Evolutionary conservation across 2,329 filamentous ascomycete species (phyloP).

Genomic region (Pseudogymnoascus sp.): DNA sequence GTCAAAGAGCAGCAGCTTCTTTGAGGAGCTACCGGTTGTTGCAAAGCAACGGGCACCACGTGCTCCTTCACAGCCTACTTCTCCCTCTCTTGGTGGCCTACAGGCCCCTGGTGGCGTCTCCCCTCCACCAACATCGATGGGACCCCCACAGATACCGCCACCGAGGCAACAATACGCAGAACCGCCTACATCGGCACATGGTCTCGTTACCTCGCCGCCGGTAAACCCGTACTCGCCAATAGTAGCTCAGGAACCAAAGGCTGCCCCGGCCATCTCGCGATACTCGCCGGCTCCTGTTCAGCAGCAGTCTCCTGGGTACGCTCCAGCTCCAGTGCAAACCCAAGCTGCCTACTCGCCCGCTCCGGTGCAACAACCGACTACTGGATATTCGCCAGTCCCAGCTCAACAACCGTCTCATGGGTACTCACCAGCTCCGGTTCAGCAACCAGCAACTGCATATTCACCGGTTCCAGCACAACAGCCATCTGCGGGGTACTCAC

Average conservation of each 20-base stretch:
- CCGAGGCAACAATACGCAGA: conserved; percentile 13
- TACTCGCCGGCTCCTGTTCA: conserved; percentile 2
- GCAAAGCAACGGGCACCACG: conserved; percentile 54
- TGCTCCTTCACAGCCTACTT: conserved; percentile 23
- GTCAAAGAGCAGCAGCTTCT: conserved; percentile 53
- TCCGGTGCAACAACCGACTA: conserved; percentile 35
- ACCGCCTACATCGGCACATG: conserved; percentile 16
- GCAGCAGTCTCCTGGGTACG: conserved; percentile 15
- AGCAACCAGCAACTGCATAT: conserved; percentile 46
- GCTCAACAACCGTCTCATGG: conserved; percentile 15
- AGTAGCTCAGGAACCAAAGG: background rate
- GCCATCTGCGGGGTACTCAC: conserved; percentile 23
- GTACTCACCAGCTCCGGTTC: conserved; percentile 17
- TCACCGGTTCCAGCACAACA: conserved; percentile 47
- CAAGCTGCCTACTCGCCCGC: conserved; percentile 55
- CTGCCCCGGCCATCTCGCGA: conserved; percentile 20
- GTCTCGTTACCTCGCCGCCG: conserved; percentile 27
- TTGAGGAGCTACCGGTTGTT: conserved; percentile 66
- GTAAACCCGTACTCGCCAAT: conserved; percentile 28
- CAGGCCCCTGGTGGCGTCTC: conserved; percentile 20
- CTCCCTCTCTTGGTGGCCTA: conserved; percentile 20
- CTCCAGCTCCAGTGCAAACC: conserved; percentile 25
- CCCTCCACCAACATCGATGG: conserved; percentile 15
- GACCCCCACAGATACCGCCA: conserved; percentile 16
- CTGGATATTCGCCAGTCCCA: background rate